Evolutionary conservation across 225 moss, liverwort and hornwort genomes (phyloP), one percentile per base, ranked within the genome.

Genomic region (Anthoceros angustus): DNA sequence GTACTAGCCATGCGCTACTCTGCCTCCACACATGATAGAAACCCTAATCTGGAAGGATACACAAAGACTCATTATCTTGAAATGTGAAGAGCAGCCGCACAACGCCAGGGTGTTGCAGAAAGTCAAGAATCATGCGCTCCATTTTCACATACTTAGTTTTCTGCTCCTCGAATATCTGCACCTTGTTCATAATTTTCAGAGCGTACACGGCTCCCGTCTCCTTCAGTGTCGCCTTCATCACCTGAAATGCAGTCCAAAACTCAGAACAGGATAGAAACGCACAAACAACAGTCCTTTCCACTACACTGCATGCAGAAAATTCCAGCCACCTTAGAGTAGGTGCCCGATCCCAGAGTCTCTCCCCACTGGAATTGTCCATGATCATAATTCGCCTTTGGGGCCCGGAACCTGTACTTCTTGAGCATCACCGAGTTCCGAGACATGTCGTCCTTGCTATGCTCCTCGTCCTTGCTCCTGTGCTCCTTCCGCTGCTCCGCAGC

Each of bases 401-500:
- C 55, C 8, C 55, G 55, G 14, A 55, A 48, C 46, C 18, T 48
- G 46, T 48, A 48, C 46, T 48, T 48, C 18, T 48, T 48, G 18
- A 48, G 46, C 46, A 48, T 48, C 46, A 48, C 46, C 46, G 46
- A 48, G 46, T 48, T 48, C 14, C 46, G 46, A 12, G 46, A 48
- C 46, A 48, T 48, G 46, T 12, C 18, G 46, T 48, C 46, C 46
- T 12, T 18, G 14, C 18, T 48, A 1, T 12, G 46, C 14, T 48
- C 46, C 46, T 48, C 46, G 14, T 48, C 18, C 46, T 48, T 18
- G 46, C 14, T 12, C 14, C 14, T 12, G 14, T 1, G 46, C 46
- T 12, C 14, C 46, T 12, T 12, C 46, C 46, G 2, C 46, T 48
- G 46, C 32, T 32, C 32, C 32, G 32, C 32, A 32, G 4, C 32